Percentiles rank a stretch among this genome's conserved stretches.
Evolutionary conservation across 257 asterid species (phyloP).

Genomic region (Solanum boliviense): DNA sequence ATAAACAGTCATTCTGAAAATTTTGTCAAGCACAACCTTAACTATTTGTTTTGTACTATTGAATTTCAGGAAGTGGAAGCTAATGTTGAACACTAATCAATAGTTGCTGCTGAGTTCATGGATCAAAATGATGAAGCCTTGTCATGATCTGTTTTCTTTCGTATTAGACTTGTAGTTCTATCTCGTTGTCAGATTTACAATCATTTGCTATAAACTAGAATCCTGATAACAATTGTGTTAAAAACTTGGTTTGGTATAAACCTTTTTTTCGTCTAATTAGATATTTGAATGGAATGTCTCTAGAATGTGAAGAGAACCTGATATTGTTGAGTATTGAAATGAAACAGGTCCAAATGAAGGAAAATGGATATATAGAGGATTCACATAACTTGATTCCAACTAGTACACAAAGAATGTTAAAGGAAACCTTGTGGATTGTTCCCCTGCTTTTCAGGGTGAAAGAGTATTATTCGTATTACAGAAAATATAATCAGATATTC

Average conservation of each 20-base stretch:
- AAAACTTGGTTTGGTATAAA: no score
- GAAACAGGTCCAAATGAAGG: background rate
- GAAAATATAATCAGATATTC: no score
- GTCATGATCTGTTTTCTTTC: no score
- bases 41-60: background rate
- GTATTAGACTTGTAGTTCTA: background rate
- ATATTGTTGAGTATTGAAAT: background rate
- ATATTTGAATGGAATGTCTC: background rate
- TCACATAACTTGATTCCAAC: no score
- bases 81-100: background rate
- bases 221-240: no score
- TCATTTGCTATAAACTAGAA: no score
- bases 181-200: background rate
- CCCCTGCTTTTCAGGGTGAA: no score
- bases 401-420: no score
- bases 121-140: background rate
- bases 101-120: background rate
- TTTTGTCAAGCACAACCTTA: background rate
- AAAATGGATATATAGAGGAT: background rate
- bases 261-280: background rate
- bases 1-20: background rate
- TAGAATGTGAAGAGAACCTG: background rate
- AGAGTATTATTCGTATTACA: no score
- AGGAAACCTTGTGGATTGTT: no score
- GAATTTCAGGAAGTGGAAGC: background rate